Percentiles rank a stretch among this genome's conserved stretches.
Conservation (phyloP, 441 rosid genomes). For the Erysimum cheiri region DNA sequence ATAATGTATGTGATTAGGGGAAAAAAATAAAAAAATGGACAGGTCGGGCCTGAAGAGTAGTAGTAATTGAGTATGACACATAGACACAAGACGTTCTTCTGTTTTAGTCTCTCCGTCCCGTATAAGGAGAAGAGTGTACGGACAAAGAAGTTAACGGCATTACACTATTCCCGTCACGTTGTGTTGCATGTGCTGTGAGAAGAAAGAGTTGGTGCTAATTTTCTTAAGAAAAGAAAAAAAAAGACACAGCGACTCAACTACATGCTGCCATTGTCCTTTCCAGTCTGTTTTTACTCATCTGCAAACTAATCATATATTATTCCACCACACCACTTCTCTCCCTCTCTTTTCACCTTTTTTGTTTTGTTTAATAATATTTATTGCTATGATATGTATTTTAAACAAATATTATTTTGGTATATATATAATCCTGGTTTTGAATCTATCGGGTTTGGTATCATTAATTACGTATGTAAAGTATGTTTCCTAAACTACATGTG, state of each 20-base stretch:
- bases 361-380: background rate
- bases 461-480: constrained; percentile 4
- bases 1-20: constrained; percentile 8
- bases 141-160: constrained; percentile 27
- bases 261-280: constrained; percentile 43
- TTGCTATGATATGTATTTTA: background rate
- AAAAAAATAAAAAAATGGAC: background rate
- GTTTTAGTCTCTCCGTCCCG: constrained; percentile 18
- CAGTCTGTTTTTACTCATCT: constrained; percentile 36
- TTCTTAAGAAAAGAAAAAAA: background rate
- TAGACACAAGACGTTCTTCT: constrained; percentile 18
- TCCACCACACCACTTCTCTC: constrained; percentile 3
- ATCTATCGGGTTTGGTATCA: background rate
- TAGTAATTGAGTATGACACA: constrained; percentile 11
- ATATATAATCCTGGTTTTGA: background rate
- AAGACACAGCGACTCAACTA: constrained; percentile 26
- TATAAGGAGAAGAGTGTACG: background rate
- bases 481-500: background rate
- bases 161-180: constrained; percentile 11
- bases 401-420: background rate
- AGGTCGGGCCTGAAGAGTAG: constrained; percentile 17
- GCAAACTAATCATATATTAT: constrained; percentile 23
- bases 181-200: constrained; percentile 33
- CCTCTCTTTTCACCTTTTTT: background rate
- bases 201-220: constrained; percentile 18